These are phyloP conservation scores for Ascochyta koolunga DNA, from an alignment of 2,329 filamentous ascomycete genomes.

Conservation along the genomic window DNA sequence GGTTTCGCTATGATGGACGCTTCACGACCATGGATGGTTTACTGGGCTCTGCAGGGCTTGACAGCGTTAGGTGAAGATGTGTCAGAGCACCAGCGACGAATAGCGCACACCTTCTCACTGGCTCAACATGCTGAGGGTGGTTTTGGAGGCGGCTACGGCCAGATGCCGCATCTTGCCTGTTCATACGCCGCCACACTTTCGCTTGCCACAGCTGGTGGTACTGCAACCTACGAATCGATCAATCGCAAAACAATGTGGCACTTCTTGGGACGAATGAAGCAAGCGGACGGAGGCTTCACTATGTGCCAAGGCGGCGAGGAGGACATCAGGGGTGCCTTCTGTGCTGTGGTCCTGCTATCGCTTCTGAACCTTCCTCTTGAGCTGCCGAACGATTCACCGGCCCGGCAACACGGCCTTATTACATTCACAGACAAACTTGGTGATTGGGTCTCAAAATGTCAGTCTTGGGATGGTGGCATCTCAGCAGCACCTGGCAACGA, in stretches of 20 bases:
- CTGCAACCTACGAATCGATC: slow-evolving; percentile 74
- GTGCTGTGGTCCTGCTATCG: slow-evolving; percentile 82
- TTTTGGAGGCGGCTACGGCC: slow-evolving; percentile 92
- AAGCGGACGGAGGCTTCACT: slow-evolving; percentile 85
- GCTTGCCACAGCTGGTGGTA: slow-evolving; percentile 77
- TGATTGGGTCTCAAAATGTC: slow-evolving; percentile 84
- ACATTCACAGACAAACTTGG: slow-evolving; percentile 75
- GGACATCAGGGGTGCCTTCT: slow-evolving; percentile 93
- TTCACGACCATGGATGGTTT: slow-evolving; percentile 90
- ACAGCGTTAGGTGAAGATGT: slow-evolving; percentile 77
- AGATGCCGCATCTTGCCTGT: slow-evolving; percentile 84
- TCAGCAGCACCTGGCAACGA: slow-evolving; percentile 84
- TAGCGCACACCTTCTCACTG: slow-evolving; percentile 75
- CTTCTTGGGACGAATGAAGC: slow-evolving; percentile 87
- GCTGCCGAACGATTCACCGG: slow-evolving; percentile 75
- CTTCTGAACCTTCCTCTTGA: slow-evolving; percentile 83
- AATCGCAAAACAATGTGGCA: slow-evolving; percentile 88
- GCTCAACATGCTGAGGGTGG: slow-evolving; percentile 85
- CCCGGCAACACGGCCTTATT: slow-evolving; percentile 65
- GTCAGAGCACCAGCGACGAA: slow-evolving; percentile 66
- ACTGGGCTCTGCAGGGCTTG: slow-evolving; percentile 85
- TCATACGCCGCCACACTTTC: slow-evolving; percentile 85
- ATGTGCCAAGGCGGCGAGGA: slow-evolving; percentile 87
- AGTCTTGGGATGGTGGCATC: slow-evolving; percentile 95
- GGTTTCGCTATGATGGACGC: slow-evolving; percentile 79